Base-by-base conservation (phyloP, 2,329 filamentous ascomycete species). In the Xylariales sp. region DNA sequence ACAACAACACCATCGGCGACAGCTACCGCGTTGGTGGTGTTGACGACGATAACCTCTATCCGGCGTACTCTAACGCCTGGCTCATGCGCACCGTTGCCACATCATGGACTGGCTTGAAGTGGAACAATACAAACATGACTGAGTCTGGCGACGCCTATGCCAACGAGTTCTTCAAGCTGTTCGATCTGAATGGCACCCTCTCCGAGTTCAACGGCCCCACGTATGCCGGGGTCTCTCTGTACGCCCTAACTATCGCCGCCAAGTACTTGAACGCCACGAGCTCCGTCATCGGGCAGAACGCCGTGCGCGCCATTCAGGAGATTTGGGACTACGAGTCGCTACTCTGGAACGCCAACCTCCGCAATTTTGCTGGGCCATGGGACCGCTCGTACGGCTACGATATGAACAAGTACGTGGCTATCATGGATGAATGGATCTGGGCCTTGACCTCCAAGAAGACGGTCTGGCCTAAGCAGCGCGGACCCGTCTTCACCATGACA, bases 371-470 rank as follows among this genome's bases (percentile, higher is more conserved):
- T 2, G 72, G 72, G 0, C 72, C 72, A 0, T 76, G 71, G 72
- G 72, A 76, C 47, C 61, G 72, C 1, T 60, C 62, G 1, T 76
- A 76, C 40, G 72, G 72, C 0, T 75, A 67, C 41, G 70, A 76
- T 38, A 74, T 75, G 71, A 72, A 70, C 19, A 52, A 59, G 8
- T 75, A 75, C 46, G 50, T 73, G 6, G 67, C 65, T 38, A 64
- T 75, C 37, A 56, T 74, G 31, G 64, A 64, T 1, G 49, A 69
- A 23, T 68, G 70, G 42, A 61, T 76, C 35, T 76, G 71, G 72
- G 64, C 63, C 4, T 41, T 72, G 4, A 55, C 69, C 5, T 67
- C 66, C 1, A 64, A 69, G 24, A 38, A 36, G 16, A 30, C 11
- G 30, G 21, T 10, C 37, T 62, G 48, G 57, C 60, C 3, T 61